Evolutionary conservation across 2,329 filamentous ascomycete genomes (phyloP), one percentile per base, ranked within the genome.

Genomic region (Fusarium agapanthi): DNA sequence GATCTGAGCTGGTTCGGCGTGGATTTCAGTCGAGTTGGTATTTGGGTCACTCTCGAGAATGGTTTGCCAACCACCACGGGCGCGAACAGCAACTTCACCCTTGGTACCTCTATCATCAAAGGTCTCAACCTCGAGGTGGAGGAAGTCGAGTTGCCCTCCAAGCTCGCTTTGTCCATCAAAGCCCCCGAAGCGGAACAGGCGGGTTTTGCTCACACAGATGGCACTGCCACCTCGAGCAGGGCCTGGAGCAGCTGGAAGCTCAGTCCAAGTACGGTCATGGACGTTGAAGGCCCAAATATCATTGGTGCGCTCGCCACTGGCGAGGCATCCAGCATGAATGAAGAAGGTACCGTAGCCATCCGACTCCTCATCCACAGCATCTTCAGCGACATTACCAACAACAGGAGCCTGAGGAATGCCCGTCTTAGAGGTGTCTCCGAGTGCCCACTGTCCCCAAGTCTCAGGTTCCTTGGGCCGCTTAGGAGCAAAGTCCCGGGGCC

Each of bases 261-360:
- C 86, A 43, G 86, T 89, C 94, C 94, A 97, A 5, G 86, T 84
- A 59, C 86, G 84, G 13, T 85, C 86, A 53, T 83, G 84, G 30
- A 95, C 81, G 77, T 92, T 90, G 78, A 97, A 97, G 0, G 89
- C 89, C 94, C 94, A 97, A 11, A 95, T 81, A 78, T 97, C 94
- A 16, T 85, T 83, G 43, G 85, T 84, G 7, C 93, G 84, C 7
- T 90, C 84, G 16, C 90, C 92, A 34, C 83, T 86, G 11, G 88
- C 86, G 1, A 93, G 86, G 76, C 91, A 93, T 7, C 94, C 94
- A 9, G 92, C 93, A 79, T 97, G 94, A 37, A 97, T 80, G 78
- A 93, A 91, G 50, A 97, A 84, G 0, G 89, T 93, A 26, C 91
- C 90, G 61, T 89, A 88, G 8, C 91, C 92, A 48, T 89, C 85